Percentiles rank a stretch among this genome's conserved stretches.
phyloP scores from a whole-genome alignment of 441 rosid genomes.

The Gossypium schwendimanii region DNA sequence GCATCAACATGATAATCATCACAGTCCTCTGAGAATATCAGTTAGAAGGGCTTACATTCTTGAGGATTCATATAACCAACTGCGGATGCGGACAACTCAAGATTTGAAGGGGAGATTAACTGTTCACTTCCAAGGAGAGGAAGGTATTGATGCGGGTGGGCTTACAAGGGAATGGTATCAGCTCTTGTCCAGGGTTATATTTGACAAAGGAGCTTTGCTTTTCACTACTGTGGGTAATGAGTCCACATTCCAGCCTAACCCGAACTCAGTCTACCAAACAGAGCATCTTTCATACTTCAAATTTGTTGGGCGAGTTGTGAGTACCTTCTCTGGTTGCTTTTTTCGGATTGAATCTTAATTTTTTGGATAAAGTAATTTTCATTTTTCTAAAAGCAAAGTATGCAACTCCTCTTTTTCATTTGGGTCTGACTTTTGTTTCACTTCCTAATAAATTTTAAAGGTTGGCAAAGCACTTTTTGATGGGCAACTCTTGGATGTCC shows the following conservation, averaged over 20 bases:
- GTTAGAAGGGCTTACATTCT: conserved; percentile 94
- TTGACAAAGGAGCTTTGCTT: conserved; percentile 91
- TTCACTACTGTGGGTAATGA: conserved; percentile 97
- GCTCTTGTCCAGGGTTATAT: conserved; percentile 83
- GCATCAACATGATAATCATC: conserved; percentile 89
- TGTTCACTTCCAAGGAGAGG: conserved; percentile 93
- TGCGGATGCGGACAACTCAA: conserved; percentile 71
- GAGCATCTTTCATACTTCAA: conserved; percentile 97
- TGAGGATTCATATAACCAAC: conserved; percentile 93
- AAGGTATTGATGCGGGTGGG: conserved; percentile 97
- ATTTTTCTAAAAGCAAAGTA: background rate
- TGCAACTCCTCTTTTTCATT: too few relatives aligned
- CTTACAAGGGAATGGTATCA: conserved; percentile 99
- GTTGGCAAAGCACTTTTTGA: conserved; percentile 94
- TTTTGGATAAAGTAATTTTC: background rate
- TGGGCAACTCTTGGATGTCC: conserved; percentile 92
- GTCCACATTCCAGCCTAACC: conserved; percentile 94
- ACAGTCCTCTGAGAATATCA: conserved; percentile 80
- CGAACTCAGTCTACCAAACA: conserved; percentile 89
- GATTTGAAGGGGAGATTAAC: conserved; percentile 90
- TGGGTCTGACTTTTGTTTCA: conserved; percentile 4
- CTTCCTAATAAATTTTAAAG: conserved; percentile 29
- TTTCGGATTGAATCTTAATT: background rate
- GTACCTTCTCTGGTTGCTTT: conserved; percentile 26
- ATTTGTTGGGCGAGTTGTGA: conserved; percentile 92